These are phyloP conservation scores for Epichloe aotearoae DNA, from an alignment of 2,329 filamentous ascomycete genomes.

Conservation along the genomic window DNA sequence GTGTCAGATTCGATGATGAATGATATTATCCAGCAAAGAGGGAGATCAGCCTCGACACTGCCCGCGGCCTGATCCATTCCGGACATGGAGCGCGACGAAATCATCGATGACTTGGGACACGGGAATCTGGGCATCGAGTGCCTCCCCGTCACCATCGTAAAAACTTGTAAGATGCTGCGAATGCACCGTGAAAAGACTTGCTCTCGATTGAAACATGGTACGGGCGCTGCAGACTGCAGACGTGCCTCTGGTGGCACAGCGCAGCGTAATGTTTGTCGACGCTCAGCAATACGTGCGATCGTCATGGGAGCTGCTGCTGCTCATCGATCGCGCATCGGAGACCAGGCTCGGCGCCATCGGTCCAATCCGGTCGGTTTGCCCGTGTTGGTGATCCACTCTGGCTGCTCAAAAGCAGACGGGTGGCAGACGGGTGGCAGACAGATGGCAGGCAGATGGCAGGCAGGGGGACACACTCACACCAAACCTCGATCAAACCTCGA, in stretches of 20 bases:
- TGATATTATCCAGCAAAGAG: too few species aligned
- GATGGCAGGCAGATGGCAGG: too few species aligned
- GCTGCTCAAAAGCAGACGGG: neutral
- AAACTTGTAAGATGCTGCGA: too few species aligned
- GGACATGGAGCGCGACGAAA: neutral
- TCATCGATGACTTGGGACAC: neutral
- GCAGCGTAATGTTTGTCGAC: constrained; percentile 8
- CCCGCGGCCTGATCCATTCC: too few species aligned
- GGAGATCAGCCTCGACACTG: too few species aligned
- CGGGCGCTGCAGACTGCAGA: too few species aligned
- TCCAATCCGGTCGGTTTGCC: constrained; percentile 4
- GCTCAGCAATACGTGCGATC: constrained; percentile 6
- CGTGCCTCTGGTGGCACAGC: neutral
- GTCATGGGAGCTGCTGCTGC: neutral
- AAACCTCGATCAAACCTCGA: neutral
- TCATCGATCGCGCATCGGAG: constrained; percentile 5
- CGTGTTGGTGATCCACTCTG: neutral
- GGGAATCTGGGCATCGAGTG: neutral
- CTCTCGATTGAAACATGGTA: too few species aligned
- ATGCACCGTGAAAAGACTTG: too few species aligned
- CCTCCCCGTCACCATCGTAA: neutral
- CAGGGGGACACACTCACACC: too few species aligned
- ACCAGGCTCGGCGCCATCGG: constrained; percentile 3
- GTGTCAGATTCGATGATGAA: too few species aligned
- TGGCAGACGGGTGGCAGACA: too few species aligned